phyloP scores from a whole-genome alignment of 2,329 filamentous ascomycete genomes.

The Pestalotiopsis sp. region DNA sequence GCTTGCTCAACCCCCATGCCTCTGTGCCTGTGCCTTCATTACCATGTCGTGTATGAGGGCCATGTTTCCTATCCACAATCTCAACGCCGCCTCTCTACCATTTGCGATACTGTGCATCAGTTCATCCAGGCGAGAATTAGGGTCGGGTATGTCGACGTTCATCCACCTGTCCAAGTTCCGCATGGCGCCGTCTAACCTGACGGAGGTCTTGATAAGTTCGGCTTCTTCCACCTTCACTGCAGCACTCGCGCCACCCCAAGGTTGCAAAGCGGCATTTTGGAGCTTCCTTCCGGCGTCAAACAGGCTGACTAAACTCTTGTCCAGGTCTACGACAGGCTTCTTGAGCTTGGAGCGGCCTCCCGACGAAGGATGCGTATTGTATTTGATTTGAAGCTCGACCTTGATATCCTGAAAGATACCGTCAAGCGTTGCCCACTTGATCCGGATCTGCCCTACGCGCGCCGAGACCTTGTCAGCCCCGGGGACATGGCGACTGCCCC shows the following conservation, averaged over 20 bases:
- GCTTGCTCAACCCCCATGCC: neutral
- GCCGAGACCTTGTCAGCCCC: neutral
- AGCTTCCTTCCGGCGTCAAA: neutral
- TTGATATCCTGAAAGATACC: neutral
- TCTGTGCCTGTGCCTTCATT: neutral
- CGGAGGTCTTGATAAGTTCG: neutral
- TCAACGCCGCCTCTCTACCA: neutral
- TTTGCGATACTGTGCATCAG: neutral
- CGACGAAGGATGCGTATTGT: too few relatives aligned
- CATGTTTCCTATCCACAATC: neutral
- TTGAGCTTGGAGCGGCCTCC: neutral
- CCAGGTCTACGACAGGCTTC: neutral
- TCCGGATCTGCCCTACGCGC: neutral
- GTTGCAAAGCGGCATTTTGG: neutral
- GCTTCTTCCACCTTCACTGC: neutral
- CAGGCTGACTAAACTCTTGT: neutral
- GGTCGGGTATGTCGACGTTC: neutral
- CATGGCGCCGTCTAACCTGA: neutral
- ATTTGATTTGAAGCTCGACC: neutral
- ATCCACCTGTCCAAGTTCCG: neutral
- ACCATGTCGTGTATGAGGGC: neutral
- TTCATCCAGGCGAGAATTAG: neutral
- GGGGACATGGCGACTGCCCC: neutral
- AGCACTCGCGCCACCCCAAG: neutral
- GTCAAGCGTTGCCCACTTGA: neutral